These are phyloP conservation scores for Salmacisia buchloeana DNA, from an alignment of 1,284 basidiomycete species.

Conservation along the genomic window DNA sequence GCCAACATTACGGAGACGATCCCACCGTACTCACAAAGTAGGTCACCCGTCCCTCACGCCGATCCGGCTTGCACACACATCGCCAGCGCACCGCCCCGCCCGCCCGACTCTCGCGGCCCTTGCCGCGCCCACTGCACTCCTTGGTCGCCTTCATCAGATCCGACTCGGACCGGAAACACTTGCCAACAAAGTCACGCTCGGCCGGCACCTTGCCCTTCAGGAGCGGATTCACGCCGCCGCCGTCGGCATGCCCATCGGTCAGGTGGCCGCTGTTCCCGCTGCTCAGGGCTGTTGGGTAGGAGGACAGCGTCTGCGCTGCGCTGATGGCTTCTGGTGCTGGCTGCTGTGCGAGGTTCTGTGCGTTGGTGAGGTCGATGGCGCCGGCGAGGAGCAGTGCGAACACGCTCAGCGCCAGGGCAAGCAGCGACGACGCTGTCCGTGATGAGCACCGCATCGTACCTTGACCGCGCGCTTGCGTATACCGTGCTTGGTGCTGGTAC, in stretches of 20 bases:
- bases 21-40: conserved; percentile 23
- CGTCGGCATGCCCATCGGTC: background rate
- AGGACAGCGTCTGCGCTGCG: background rate
- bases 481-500: background rate
- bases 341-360: background rate
- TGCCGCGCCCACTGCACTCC: conserved; percentile 38
- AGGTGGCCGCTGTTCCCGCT: background rate
- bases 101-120: conserved; percentile 23
- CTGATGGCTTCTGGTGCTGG: background rate
- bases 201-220: background rate
- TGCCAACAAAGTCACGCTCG: conserved; percentile 16
- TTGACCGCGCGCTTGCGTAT: background rate
- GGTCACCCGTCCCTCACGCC: conserved; percentile 19
- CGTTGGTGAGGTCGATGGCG: background rate
- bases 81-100: conserved; percentile 39
- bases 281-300: background rate
- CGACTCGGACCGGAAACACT: conserved; percentile 27
- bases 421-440: no score
- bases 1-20: background rate
- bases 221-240: conserved; percentile 1
- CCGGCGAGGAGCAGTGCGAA: background rate
- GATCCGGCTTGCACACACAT: conserved; percentile 30
- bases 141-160: conserved; percentile 31
- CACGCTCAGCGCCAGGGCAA: background rate
- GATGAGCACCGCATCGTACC: background rate